Evolutionary conservation across 2,329 filamentous ascomycete genomes (phyloP).

Genomic region (Endocalyx cinctus): DNA sequence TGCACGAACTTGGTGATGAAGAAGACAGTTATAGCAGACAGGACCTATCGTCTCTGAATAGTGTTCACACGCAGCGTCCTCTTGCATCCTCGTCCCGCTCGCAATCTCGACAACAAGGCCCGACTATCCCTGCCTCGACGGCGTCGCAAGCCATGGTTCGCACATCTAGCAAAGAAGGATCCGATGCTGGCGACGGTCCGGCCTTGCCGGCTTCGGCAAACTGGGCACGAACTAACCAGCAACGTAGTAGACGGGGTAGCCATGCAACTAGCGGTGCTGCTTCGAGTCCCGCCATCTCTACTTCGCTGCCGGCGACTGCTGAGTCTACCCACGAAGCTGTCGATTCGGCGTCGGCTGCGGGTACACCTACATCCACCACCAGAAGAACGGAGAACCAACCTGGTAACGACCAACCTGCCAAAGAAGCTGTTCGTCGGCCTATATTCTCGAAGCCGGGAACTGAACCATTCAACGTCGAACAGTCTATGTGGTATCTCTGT

Average conservation of each 20-base stretch:
- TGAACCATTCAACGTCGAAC: conserved; percentile 19
- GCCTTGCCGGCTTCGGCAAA: conserved; percentile 91
- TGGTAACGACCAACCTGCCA: conserved; percentile 9
- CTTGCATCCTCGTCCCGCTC: conserved; percentile 52
- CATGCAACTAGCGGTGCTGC: conserved; percentile 76
- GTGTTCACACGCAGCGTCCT: conserved; percentile 72
- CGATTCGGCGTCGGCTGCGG: conserved; percentile 29
- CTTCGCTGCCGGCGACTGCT: conserved; percentile 48
- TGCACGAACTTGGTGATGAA: conserved; percentile 97
- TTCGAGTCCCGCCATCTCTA: conserved; percentile 74
- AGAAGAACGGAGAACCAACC: conserved; percentile 25
- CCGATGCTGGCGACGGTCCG: conserved; percentile 72
- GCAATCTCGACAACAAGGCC: conserved; percentile 47
- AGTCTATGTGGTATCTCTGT: conserved; percentile 18
- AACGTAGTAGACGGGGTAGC: conserved; percentile 66
- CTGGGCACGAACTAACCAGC: conserved; percentile 74
- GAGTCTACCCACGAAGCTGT: conserved; percentile 44
- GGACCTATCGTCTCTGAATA: conserved; percentile 92
- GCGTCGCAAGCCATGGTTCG: conserved; percentile 64
- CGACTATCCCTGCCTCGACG: conserved; percentile 32
- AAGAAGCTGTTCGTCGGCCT: conserved; percentile 5
- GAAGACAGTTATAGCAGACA: conserved; percentile 95
- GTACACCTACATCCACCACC: conserved; percentile 21
- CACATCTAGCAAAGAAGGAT: conserved; percentile 73
- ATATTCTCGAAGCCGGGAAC: conserved; percentile 3